Conservation (phyloP, 169 alveolate species). For the Plasmodium vivax region DNA sequence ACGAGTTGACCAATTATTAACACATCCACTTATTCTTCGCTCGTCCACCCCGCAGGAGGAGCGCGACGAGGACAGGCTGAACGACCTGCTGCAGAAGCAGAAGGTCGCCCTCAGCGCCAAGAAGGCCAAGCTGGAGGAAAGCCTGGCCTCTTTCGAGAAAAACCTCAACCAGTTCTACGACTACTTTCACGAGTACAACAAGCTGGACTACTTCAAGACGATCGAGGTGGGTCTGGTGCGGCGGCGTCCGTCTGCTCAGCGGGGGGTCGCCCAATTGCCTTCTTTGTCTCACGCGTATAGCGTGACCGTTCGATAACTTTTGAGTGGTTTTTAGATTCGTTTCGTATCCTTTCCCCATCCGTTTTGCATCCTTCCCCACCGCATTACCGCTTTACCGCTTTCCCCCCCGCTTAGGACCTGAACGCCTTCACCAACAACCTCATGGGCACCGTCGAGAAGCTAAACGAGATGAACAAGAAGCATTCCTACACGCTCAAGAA, state of each 20-base stretch:
- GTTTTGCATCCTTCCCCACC: background rate
- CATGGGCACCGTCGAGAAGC: slow-evolving; percentile 7
- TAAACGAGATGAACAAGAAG: slow-evolving; percentile 6
- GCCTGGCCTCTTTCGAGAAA: slow-evolving; percentile 17
- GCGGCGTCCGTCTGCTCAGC: background rate
- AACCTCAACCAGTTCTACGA: slow-evolving; percentile 45
- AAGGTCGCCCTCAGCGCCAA: background rate
- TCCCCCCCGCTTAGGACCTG: slow-evolving; percentile 8
- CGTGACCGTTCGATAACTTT: background rate
- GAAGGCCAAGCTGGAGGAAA: slow-evolving; percentile 54
- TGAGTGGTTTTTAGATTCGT: background rate
- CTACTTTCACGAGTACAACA: slow-evolving; percentile 54
- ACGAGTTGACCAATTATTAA: too few species aligned
- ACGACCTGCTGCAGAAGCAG: slow-evolving; percentile 53
- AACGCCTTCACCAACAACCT: slow-evolving; percentile 21
- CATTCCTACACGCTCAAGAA: slow-evolving; percentile 38
- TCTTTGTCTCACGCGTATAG: background rate
- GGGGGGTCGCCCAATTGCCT: background rate
- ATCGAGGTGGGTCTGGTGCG: slow-evolving; percentile 24
- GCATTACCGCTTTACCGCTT: background rate
- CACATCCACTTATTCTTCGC: background rate
- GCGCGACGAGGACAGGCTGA: slow-evolving; percentile 27
- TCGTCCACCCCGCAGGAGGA: slow-evolving; percentile 21
- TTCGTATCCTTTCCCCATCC: background rate
- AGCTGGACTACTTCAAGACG: slow-evolving; percentile 38